These are phyloP conservation scores for Flaveria brownii DNA, from an alignment of 129 eudicot genomes.

Conservation along the genomic window DNA sequence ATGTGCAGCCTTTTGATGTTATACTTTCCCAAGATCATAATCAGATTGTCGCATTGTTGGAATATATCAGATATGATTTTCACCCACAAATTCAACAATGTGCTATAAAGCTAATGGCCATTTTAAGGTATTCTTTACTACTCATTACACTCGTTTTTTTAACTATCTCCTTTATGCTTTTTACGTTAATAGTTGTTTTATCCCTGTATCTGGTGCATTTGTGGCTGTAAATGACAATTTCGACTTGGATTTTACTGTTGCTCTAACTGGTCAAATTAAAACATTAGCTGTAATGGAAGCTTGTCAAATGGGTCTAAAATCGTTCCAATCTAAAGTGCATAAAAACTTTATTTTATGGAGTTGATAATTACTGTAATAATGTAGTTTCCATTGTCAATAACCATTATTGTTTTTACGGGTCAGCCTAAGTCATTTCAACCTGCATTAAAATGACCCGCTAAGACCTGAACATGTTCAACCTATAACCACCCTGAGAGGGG, in stretches of 20 bases:
- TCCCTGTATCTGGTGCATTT: neutral
- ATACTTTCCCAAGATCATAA: slow-evolving; percentile 91
- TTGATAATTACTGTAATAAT: neutral
- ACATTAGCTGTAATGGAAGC: neutral
- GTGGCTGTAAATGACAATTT: neutral
- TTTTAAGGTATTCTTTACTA: slow-evolving; percentile 56
- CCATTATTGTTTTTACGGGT: neutral
- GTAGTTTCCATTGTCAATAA: neutral
- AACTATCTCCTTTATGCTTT: neutral
- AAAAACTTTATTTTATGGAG: neutral
- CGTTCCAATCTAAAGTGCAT: neutral
- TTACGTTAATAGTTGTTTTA: neutral
- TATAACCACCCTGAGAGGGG: neutral
- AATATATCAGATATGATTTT: slow-evolving; percentile 93
- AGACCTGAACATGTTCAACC: neutral
- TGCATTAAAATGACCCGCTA: neutral
- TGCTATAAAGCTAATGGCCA: slow-evolving; percentile 85
- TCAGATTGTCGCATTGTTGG: slow-evolving; percentile 81
- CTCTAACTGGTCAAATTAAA: neutral
- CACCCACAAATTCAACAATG: slow-evolving; percentile 77
- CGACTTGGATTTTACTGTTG: neutral
- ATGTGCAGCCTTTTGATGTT: slow-evolving; percentile 86
- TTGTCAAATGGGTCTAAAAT: neutral
- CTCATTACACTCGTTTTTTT: neutral
- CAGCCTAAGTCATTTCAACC: neutral